Evolutionary conservation across 75 land plant species (phyloP), one percentile per base, ranked within the genome.

Genomic region (Gnetum montanum): DNA sequence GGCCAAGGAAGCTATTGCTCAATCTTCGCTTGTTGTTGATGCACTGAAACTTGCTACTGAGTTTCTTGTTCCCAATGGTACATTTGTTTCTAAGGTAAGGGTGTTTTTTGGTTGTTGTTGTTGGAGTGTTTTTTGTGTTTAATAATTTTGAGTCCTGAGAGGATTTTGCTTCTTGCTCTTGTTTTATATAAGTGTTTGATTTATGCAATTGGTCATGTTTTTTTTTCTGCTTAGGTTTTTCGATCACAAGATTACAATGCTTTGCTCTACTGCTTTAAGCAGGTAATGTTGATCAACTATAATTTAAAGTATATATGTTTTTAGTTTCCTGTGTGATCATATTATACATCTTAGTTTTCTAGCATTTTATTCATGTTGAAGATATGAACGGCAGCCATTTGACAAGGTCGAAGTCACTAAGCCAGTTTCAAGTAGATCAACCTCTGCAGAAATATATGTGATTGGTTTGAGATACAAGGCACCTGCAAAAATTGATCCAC

Each of bases 401-500:
- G 96, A 82, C 50, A 93, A 85, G 77, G 98, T 93, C 43, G 98
- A 93, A 70, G 98, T 87, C 26, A 72, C 80, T 6, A 93, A 93
- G 62, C 98, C 98, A 36, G 69, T 70, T n/a, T 95, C 96, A 34
- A 93, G 98, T 80, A 79, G 96, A 46, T 68, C 81, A 0, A 65
- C 90, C 47, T 93, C 99, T 27, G 99, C 99, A 2, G 99, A 94
- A 62, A 86, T 83, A 33, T 90, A 75, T 61, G 69, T 90, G 16
- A 60, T 94, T 40, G 79, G 88, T 36, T 46, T 72, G 8, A 92
- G 59, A 48, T 94, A 94, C 35, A 84, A 83, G 57, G 99, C 99
- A 6, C 96, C 99, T 68, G 88, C 91, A 6, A 94, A 90, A 64
- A 94, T 94, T 54, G 99, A 94, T 67, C 96, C 99, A 5, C 96